phyloP scores from a whole-genome alignment of 768 basidiomycete species.

The Botryobasidium botryosum region DNA sequence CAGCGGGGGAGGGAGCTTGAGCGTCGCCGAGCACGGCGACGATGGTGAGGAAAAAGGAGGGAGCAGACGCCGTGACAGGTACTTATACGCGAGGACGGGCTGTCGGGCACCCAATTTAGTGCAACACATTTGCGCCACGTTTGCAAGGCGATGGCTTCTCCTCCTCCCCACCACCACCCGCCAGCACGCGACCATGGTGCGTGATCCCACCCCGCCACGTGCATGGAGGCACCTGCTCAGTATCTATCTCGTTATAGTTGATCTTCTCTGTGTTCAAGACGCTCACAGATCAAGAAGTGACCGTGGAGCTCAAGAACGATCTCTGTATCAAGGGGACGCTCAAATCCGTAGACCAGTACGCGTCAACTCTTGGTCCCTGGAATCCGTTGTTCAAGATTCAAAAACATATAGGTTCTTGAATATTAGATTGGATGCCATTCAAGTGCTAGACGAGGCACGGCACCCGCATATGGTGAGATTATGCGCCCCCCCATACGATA shows the following conservation, averaged over 20 bases:
- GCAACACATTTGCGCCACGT: no score
- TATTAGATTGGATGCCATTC: constrained; percentile 88
- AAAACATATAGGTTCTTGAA: constrained; percentile 61
- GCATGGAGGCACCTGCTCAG: no score
- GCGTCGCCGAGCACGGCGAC: no score
- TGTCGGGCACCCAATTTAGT: no score
- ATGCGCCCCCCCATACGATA: background rate
- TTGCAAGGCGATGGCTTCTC: no score
- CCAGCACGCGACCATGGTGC: no score
- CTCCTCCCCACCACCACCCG: no score
- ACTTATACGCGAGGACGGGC: no score
- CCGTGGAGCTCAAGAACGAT: constrained; percentile 97
- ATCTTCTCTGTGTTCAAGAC: constrained; percentile 99
- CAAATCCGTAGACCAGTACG: constrained; percentile 96
- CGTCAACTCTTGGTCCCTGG: constrained; percentile 12
- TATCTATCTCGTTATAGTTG: constrained; percentile 31
- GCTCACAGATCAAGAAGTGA: constrained; percentile 90
- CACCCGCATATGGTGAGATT: constrained; percentile 88
- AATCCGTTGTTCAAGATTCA: constrained; percentile 6
- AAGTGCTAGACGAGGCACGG: constrained; percentile 75
- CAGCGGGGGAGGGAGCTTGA: no score
- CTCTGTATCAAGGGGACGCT: constrained; percentile 87
- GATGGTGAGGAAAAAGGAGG: no score
- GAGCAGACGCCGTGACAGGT: no score
- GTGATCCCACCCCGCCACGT: no score